These are phyloP conservation scores for Paraleonurus japonicus DNA, from an alignment of 257 asterid genomes.

Conservation along the genomic window DNA sequence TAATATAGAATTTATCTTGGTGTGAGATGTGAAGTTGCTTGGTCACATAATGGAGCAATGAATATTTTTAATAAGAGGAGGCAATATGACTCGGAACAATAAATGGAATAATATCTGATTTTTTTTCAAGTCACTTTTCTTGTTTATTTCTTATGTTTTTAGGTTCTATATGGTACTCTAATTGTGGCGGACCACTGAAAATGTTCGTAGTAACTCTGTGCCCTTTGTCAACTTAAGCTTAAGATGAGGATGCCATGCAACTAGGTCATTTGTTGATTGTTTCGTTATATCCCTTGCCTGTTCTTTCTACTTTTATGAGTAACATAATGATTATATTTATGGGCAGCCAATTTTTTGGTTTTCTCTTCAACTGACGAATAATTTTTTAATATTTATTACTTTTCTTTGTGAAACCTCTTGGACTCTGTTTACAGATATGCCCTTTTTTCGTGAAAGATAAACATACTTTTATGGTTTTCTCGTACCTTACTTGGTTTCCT, in stretches of 20 bases:
- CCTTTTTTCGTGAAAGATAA: neutral
- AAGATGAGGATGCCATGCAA: neutral
- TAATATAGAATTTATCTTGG: neutral
- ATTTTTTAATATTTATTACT: constrained; percentile 3
- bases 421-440: neutral
- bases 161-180: neutral
- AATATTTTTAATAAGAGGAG: neutral
- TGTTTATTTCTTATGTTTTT: neutral
- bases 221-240: neutral
- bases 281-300: neutral
- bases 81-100: neutral
- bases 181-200: neutral
- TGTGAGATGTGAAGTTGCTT: neutral
- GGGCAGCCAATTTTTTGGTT: neutral
- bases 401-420: constrained; percentile 15
- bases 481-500: constrained; percentile 26
- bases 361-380: constrained; percentile 1
- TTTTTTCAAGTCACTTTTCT: neutral
- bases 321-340: neutral
- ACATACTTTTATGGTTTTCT: constrained; percentile 1
- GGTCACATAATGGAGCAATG: neutral
- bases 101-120: neutral
- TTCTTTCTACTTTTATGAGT: constrained; percentile 4
- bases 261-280: neutral
- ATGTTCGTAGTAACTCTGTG: neutral